phyloP scores from a whole-genome alignment of 2,329 filamentous ascomycete species.

The Colletotrichum salicis region DNA sequence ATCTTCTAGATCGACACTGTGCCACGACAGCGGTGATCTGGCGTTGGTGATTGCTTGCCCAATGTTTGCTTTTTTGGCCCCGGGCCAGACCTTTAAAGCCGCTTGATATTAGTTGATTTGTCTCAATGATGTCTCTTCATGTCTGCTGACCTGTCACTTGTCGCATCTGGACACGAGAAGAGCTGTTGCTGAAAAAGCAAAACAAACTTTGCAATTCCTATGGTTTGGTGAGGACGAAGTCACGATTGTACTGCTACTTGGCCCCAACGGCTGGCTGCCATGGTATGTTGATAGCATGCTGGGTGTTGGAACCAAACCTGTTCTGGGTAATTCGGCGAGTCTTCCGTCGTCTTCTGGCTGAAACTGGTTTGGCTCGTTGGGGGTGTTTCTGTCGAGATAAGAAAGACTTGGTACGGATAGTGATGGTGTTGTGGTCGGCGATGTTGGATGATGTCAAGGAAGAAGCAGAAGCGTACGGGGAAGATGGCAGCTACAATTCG shows the following conservation, averaged over 20 bases:
- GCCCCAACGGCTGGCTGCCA: neutral
- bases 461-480: neutral
- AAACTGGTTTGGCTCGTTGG: conserved; percentile 8
- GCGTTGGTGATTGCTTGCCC: conserved; percentile 2
- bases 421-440: neutral
- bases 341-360: conserved; percentile 18
- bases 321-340: conserved; percentile 21
- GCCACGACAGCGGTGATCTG: neutral
- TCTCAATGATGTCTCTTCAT: conserved; percentile 23
- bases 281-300: neutral
- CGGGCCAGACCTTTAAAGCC: conserved; percentile 1
- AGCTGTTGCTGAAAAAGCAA: conserved; percentile 14
- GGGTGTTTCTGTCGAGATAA: conserved; percentile 8
- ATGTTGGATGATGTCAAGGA: neutral
- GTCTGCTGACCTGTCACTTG: conserved; percentile 29
- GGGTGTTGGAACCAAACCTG: neutral
- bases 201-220: neutral
- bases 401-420: conserved; percentile 1
- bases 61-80: conserved; percentile 27
- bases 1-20: conserved; percentile 19
- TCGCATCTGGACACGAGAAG: conserved; percentile 24
- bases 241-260: conserved; percentile 24
- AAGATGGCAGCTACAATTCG: neutral
- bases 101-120: conserved; percentile 24
- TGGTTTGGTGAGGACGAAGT: neutral